Percentiles rank a stretch among this genome's conserved stretches.
These are phyloP conservation scores for Durusdinium trenchii DNA, from an alignment of 73 alveolate genomes.

Conservation along the genomic window DNA sequence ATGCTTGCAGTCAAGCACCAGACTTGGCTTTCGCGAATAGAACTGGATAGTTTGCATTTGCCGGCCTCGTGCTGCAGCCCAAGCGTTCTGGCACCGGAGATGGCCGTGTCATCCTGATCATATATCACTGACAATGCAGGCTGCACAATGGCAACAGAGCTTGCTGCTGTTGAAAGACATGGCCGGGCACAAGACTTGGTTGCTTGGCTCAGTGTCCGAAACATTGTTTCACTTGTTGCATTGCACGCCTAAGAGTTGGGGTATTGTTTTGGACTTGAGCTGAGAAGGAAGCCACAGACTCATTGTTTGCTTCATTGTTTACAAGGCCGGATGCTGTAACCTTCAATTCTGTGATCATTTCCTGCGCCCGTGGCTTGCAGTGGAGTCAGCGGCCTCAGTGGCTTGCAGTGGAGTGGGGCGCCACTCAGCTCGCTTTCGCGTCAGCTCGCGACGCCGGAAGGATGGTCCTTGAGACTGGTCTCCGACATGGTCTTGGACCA, in stretches of 20 bases:
- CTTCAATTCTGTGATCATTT: conserved; percentile 24
- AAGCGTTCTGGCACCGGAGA: no score
- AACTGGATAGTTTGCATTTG: background rate
- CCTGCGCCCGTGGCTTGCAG: conserved; percentile 48
- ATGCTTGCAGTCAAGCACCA: conserved; percentile 53
- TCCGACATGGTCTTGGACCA: conserved; percentile 45
- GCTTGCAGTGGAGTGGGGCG: background rate
- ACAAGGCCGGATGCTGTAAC: conserved; percentile 66
- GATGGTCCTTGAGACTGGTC: conserved; percentile 54
- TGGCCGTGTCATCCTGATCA: background rate
- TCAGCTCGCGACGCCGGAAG: background rate
- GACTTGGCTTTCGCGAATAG: no score
- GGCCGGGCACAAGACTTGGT: conserved; percentile 86
- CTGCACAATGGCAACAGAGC: conserved; percentile 39
- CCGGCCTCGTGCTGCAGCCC: background rate
- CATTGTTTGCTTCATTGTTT: no score
- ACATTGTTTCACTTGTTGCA: background rate
- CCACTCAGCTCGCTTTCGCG: background rate
- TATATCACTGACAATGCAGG: background rate
- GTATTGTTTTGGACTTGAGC: no score
- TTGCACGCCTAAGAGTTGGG: background rate
- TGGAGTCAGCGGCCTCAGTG: conserved; percentile 70
- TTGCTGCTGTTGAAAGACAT: conserved; percentile 27
- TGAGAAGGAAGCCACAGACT: no score
- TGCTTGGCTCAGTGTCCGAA: background rate